Evolutionary conservation across 352 stramenopile species (phyloP), one percentile per base, ranked within the genome.

Genomic region (Achlya hypogyna): DNA sequence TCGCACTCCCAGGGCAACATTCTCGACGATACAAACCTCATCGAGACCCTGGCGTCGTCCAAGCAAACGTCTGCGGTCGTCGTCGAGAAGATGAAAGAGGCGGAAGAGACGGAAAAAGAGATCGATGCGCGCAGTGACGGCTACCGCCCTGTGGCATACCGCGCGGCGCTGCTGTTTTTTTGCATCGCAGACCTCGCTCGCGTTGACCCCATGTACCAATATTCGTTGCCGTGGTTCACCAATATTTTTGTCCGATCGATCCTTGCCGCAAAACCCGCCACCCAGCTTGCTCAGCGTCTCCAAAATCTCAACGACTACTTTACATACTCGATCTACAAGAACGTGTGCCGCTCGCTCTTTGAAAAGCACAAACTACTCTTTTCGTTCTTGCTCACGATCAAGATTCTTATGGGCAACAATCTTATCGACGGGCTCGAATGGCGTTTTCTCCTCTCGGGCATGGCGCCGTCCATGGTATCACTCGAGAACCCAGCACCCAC

Each of bases 331-430:
- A 78, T 98, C 23, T 98, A 98, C 77, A 95, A 92, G 63, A 97
- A 97, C 67, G 84, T 97, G 45, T 98, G 92, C 63, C 79, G 91
- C 1, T 96, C 85, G 47, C 78, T 98, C 0, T 98, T 98, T 72
- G 92, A 98, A 58, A 91, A 95, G 68, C 88, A 98, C 76, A 98
- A 98, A 69, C 72, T 97, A 14, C 76, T 98, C 0, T 96, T 98
- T 56, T 96, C 87, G 10, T 97, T 97, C 75, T 53, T 98, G 40
- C 70, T 93, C 23, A 92, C 82, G 8, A 87, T 92, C 59, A 92
- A 90, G 74, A 93, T 96, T 56, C 86, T 95, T 75, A 81, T 96
- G 52, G 87, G 87, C n/a, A 81, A 83, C 65, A 59, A 87, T 52
- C 75, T 90, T 58, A 75, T 93, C 14, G 84, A 97, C 63, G 54